phyloP scores from a whole-genome alignment of 1,284 basidiomycete genomes.

The Tilletia setariae region DNA sequence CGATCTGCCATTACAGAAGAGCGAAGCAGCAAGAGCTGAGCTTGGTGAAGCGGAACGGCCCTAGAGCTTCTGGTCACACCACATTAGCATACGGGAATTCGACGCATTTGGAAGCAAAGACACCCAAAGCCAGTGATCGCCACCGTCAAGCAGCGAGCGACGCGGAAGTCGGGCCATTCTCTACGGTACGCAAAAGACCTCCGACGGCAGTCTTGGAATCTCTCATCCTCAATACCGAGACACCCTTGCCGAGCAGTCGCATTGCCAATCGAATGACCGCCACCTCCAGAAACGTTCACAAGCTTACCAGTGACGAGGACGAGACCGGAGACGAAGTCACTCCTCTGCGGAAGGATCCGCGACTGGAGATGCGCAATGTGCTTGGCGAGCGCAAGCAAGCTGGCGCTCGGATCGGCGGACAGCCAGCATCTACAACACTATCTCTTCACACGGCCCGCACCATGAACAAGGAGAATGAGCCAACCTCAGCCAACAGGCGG shows the following conservation, averaged over 20 bases:
- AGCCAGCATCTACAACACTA: not conserved
- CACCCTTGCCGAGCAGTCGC: conserved; percentile 8
- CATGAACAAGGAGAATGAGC: too few species aligned
- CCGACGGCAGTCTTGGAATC: conserved; percentile 2
- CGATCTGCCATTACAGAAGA: too few species aligned
- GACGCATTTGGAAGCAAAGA: not conserved
- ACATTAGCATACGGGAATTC: not conserved
- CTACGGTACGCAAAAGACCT: not conserved
- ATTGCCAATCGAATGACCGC: not conserved
- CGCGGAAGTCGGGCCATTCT: not conserved
- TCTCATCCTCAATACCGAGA: conserved; percentile 8
- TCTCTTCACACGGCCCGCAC: not conserved
- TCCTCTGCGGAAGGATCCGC: not conserved
- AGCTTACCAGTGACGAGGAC: not conserved
- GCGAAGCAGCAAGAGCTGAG: conserved; percentile 16
- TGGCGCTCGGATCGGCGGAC: too few species aligned
- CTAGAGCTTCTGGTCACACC: not conserved
- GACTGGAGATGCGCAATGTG: not conserved
- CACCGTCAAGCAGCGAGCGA: not conserved
- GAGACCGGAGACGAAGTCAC: conserved; percentile 2
- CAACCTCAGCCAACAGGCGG: too few species aligned
- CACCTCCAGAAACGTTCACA: not conserved
- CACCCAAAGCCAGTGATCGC: not conserved
- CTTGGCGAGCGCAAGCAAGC: not conserved
- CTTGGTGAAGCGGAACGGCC: conserved; percentile 13